Evolutionary conservation across 805 yeast genomes (phyloP).

Genomic region (Suhomyces kilbournensis): DNA sequence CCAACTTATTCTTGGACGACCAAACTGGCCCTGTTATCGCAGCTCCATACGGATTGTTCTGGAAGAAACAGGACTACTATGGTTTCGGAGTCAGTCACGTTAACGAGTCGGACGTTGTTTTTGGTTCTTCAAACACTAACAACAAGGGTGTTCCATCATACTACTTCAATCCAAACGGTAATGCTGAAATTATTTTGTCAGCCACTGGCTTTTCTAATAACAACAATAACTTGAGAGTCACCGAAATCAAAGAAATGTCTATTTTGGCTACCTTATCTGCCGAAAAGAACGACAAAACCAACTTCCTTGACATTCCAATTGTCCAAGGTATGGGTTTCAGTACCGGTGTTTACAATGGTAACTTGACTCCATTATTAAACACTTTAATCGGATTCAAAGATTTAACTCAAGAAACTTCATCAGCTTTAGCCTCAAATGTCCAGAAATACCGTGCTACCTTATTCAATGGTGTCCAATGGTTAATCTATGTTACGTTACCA

Average conservation of each 20-base stretch:
- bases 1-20: slow-evolving; percentile 55
- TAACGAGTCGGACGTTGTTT: slow-evolving; percentile 39
- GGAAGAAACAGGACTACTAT: slow-evolving; percentile 42
- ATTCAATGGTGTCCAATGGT: slow-evolving; percentile 46
- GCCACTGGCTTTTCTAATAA: slow-evolving; percentile 44
- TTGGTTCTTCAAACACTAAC: slow-evolving; percentile 46
- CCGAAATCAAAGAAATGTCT: slow-evolving; percentile 51
- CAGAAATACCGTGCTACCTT: slow-evolving; percentile 33
- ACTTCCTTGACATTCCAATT: slow-evolving; percentile 46
- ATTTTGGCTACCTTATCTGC: slow-evolving; percentile 43
- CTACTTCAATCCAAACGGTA: slow-evolving; percentile 54
- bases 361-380: slow-evolving; percentile 49
- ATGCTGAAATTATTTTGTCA: slow-evolving; percentile 55
- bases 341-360: slow-evolving; percentile 51
- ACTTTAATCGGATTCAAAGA: slow-evolving; percentile 46
- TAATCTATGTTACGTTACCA: slow-evolving; percentile 49
- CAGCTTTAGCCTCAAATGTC: slow-evolving; percentile 24
- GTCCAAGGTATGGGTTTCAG: slow-evolving; percentile 62
- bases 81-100: slow-evolving; percentile 68
- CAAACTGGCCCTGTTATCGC: slow-evolving; percentile 57
- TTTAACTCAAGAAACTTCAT: slow-evolving; percentile 33
- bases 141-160: slow-evolving; percentile 42
- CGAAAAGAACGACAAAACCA: slow-evolving; percentile 22
- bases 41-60: slow-evolving; percentile 66
- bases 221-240: slow-evolving; percentile 40